Evolutionary conservation across 2,329 filamentous ascomycete species (phyloP).

Genomic region (Beauveria scarabaeidicola): DNA sequence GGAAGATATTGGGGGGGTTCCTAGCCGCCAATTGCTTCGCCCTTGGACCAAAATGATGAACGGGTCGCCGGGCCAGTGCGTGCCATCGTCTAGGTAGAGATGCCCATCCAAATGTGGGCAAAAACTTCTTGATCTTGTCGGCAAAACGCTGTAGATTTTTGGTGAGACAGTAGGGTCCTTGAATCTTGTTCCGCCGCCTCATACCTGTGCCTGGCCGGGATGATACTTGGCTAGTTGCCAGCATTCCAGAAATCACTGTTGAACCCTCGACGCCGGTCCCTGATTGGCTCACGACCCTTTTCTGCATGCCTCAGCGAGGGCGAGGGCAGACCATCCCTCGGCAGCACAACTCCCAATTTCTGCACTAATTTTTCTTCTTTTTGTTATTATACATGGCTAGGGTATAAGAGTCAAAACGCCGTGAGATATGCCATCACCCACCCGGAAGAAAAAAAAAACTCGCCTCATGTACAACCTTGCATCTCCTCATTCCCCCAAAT

Average conservation of each 20-base stretch:
- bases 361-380: neutral
- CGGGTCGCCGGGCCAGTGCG: too few species aligned
- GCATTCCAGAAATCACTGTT: conserved; percentile 5
- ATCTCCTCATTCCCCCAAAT: neutral
- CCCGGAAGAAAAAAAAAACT: neutral
- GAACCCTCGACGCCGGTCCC: neutral
- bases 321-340: neutral
- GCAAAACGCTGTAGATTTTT: too few species aligned
- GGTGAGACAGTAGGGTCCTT: too few species aligned
- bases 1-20: too few species aligned
- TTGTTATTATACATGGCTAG: neutral
- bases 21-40: too few species aligned
- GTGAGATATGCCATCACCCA: neutral
- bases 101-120: too few species aligned
- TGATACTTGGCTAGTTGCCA: neutral
- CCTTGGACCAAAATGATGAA: too few species aligned
- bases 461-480: neutral
- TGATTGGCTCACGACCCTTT: conserved; percentile 2
- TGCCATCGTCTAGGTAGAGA: too few species aligned
- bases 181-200: neutral
- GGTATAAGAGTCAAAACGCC: conserved; percentile 5
- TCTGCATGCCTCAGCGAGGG: conserved; percentile 9
- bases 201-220: conserved; percentile 1
- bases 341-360: neutral
- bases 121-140: too few species aligned